Conservation (phyloP, 805 yeast species). For the Myxozyma kluyveri region DNA sequence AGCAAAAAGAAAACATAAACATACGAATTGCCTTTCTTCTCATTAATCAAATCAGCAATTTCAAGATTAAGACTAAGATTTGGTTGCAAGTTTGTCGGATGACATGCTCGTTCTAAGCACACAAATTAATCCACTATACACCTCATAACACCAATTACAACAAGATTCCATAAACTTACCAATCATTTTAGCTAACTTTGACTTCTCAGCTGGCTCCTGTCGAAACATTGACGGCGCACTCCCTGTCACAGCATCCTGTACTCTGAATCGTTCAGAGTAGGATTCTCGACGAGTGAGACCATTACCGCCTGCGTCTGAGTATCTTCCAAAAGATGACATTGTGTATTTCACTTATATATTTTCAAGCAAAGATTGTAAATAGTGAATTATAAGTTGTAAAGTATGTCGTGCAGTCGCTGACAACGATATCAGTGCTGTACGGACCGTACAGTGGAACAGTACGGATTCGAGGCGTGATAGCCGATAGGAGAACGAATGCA, state of each 20-base stretch:
- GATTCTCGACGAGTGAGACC: slow-evolving; percentile 29
- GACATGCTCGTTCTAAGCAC: slow-evolving; percentile 83
- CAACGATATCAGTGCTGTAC: no score
- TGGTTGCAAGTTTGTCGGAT: slow-evolving; percentile 78
- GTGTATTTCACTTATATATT: no score
- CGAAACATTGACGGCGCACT: slow-evolving; percentile 7
- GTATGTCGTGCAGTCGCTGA: no score
- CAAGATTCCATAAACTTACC: slow-evolving; percentile 32
- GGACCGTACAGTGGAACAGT: no score
- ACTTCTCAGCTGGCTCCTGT: slow-evolving; percentile 20
- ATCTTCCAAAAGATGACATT: slow-evolving; percentile 24
- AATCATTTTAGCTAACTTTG: slow-evolving; percentile 34
- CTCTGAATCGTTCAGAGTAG: slow-evolving; percentile 38
- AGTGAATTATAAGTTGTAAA: no score
- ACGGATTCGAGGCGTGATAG: no score
- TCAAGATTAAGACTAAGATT: slow-evolving; percentile 84
- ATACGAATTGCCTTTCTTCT: slow-evolving; percentile 74
- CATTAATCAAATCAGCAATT: slow-evolving; percentile 89
- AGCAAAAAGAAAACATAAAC: no score
- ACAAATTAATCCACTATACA: not conserved
- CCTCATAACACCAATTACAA: not conserved
- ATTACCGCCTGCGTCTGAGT: slow-evolving; percentile 18
- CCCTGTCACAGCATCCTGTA: slow-evolving; percentile 24
- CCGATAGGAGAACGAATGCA: no score
- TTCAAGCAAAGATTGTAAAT: no score